Percentiles rank a stretch among this genome's conserved stretches.
These are phyloP conservation scores for Suillus clintonianus DNA, from an alignment of 768 basidiomycete genomes.

Conservation along the genomic window DNA sequence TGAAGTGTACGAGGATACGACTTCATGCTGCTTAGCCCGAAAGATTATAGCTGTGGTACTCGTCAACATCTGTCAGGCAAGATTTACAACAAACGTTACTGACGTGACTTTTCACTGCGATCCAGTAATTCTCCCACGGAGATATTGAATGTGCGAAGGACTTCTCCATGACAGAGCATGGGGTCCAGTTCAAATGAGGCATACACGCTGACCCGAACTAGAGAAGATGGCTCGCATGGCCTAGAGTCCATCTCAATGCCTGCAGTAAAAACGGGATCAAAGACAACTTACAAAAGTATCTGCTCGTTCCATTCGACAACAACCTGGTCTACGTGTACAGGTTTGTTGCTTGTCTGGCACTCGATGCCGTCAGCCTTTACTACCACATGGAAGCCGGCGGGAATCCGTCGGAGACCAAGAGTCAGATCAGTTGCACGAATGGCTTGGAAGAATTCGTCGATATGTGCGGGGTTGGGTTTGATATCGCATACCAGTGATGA, in stretches of 20 bases:
- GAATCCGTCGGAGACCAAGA: too few relatives aligned
- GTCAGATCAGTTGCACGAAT: conserved; percentile 14
- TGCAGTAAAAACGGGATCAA: neutral
- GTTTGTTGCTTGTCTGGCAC: neutral
- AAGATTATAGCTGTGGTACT: neutral
- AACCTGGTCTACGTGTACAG: neutral
- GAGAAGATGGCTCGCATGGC: neutral
- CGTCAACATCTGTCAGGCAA: neutral
- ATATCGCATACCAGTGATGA: neutral
- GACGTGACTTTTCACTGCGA: neutral
- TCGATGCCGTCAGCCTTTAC: neutral
- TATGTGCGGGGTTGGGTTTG: neutral
- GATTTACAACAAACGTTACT: neutral
- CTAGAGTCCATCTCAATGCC: neutral
- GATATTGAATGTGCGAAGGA: neutral
- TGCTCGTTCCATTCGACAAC: neutral
- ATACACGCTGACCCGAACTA: neutral
- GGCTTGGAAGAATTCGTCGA: neutral
- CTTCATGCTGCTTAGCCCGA: neutral
- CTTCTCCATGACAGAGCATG: conserved; percentile 1
- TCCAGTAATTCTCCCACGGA: neutral
- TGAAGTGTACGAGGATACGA: neutral
- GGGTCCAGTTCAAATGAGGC: conserved; percentile 2
- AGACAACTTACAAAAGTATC: neutral
- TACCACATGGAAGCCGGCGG: conserved; percentile 11